phyloP scores from a whole-genome alignment of 495 filamentous ascomycete species.

The Oleoguttula mirabilis region DNA sequence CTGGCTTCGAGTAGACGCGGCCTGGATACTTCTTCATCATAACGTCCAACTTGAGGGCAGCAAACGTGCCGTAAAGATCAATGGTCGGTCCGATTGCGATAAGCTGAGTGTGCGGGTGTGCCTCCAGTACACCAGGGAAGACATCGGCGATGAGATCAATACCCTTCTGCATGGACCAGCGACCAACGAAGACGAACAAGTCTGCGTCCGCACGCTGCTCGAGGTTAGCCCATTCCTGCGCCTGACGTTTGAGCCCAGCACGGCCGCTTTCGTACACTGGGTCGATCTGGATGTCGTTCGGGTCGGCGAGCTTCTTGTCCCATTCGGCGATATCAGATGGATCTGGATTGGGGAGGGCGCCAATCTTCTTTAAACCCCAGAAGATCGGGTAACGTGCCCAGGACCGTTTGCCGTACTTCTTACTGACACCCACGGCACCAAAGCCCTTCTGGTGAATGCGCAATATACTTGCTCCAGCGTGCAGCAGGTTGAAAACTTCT shows the following conservation, averaged over 20 bases:
- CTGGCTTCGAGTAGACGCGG: slow-evolving; percentile 63
- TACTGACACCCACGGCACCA: slow-evolving; percentile 62
- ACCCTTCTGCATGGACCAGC: slow-evolving; percentile 71
- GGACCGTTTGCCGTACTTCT: slow-evolving; percentile 63
- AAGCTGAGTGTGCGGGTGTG: slow-evolving; percentile 53
- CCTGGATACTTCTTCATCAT: slow-evolving; percentile 67
- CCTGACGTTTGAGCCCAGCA: slow-evolving; percentile 47
- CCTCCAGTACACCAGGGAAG: slow-evolving; percentile 58
- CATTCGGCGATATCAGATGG: slow-evolving; percentile 62
- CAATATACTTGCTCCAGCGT: slow-evolving; percentile 62
- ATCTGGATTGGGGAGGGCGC: slow-evolving; percentile 63
- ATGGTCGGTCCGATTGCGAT: slow-evolving; percentile 64
- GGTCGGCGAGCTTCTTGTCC: slow-evolving; percentile 42
- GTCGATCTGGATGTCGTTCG: slow-evolving; percentile 45
- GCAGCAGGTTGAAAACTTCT: slow-evolving; percentile 59
- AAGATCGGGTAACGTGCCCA: slow-evolving; percentile 68
- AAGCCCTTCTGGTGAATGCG: slow-evolving; percentile 63
- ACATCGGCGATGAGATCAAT: slow-evolving; percentile 69
- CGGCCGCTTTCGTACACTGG: slow-evolving; percentile 43
- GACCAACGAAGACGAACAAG: slow-evolving; percentile 65
- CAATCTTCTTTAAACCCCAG: slow-evolving; percentile 61
- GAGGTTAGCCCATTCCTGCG: slow-evolving; percentile 66
- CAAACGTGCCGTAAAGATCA: slow-evolving; percentile 69
- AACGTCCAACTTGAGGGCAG: slow-evolving; percentile 56
- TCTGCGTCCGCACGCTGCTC: slow-evolving; percentile 55